Evolutionary conservation across 805 yeast genomes (phyloP).

Genomic region (Pichia phayaonensis): DNA sequence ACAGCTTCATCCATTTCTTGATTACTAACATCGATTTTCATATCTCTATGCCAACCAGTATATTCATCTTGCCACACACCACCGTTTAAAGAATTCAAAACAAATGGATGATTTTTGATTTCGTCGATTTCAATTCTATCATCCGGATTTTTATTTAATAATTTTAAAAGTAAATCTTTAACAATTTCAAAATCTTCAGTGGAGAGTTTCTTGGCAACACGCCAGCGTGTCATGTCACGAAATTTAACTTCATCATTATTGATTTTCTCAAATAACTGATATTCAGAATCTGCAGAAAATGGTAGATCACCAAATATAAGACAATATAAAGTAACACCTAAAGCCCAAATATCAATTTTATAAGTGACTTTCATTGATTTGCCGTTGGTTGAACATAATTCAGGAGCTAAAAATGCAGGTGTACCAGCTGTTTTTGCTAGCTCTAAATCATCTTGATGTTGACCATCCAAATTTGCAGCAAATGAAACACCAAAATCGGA

Average conservation of each 20-base stretch:
- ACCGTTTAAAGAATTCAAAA: slow-evolving; percentile 20
- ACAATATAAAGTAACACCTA: slow-evolving; percentile 88
- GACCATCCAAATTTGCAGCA: slow-evolving; percentile 43
- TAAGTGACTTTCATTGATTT: slow-evolving; percentile 50
- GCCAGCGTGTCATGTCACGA: slow-evolving; percentile 38
- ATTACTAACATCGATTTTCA: slow-evolving; percentile 50
- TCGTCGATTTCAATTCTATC: slow-evolving; percentile 62
- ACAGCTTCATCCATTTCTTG: slow-evolving; percentile 75
- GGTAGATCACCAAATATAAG: slow-evolving; percentile 84
- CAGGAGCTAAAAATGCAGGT: slow-evolving; percentile 96
- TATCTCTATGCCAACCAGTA: slow-evolving; percentile 23
- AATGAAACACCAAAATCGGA: slow-evolving; percentile 96
- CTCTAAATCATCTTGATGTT: slow-evolving; percentile 67
- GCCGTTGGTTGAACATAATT: slow-evolving; percentile 62
- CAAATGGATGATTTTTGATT: slow-evolving; percentile 72
- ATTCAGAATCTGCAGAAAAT: slow-evolving; percentile 80
- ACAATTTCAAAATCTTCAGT: slow-evolving; percentile 31
- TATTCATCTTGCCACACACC: slow-evolving; percentile 21
- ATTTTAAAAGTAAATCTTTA: slow-evolving; percentile 49
- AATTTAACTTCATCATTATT: slow-evolving; percentile 51
- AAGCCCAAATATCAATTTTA: slow-evolving; percentile 95
- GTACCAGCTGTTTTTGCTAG: slow-evolving; percentile 96
- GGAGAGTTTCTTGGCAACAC: slow-evolving; percentile 17
- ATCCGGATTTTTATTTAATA: slow-evolving; percentile 65
- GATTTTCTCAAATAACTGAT: slow-evolving; percentile 76